Percentiles rank a stretch among this genome's conserved stretches.
These are phyloP conservation scores for Verbascum thapsus DNA, from an alignment of 257 asterid genomes.

Conservation along the genomic window DNA sequence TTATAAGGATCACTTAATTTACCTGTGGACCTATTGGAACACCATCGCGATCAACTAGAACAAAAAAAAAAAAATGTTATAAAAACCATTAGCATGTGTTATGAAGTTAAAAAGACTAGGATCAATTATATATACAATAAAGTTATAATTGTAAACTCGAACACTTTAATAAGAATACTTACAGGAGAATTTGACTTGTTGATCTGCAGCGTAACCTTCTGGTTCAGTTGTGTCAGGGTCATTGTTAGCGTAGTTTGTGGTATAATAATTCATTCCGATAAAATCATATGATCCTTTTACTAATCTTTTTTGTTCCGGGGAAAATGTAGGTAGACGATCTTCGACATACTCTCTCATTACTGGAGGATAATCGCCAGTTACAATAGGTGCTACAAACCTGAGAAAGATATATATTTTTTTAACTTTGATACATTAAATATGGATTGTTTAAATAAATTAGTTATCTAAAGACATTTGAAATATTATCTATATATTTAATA, in stretches of 20 bases:
- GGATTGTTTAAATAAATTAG: no score
- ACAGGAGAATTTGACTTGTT: slow-evolving; percentile 14
- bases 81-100: neutral
- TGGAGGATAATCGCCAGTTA: slow-evolving; percentile 33
- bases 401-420: neutral
- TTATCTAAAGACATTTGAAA: no score
- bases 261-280: slow-evolving; percentile 42
- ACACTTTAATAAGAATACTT: neutral
- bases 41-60: slow-evolving; percentile 7
- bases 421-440: no score
- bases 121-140: no score
- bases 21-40: slow-evolving; percentile 21
- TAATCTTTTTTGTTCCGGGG: neutral
- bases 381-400: slow-evolving; percentile 34
- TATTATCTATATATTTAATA: no score
- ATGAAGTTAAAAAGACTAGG: neutral
- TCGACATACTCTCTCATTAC: slow-evolving; percentile 22
- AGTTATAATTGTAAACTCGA: no score
- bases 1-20: no score
- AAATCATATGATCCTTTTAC: slow-evolving; percentile 35
- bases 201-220: slow-evolving; percentile 26
- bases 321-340: slow-evolving; percentile 25
- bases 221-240: neutral
- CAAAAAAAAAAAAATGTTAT: no score
- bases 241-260: slow-evolving; percentile 22